Conservation (phyloP, 1,284 basidiomycete genomes). For the Ganoderma meredithae region DNA sequence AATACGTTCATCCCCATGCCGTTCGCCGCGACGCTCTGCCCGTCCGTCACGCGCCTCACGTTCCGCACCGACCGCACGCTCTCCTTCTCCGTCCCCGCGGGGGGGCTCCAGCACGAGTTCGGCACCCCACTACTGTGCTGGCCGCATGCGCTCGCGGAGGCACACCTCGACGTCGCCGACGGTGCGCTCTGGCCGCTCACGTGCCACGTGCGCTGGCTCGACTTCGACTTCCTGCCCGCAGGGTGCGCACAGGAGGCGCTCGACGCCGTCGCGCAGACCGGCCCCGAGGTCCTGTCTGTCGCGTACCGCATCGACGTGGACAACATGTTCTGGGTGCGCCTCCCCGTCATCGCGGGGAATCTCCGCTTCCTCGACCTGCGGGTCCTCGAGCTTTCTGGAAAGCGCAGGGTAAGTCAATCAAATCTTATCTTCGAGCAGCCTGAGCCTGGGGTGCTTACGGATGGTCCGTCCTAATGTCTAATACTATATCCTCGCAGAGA, state of each 20-base stretch:
- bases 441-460: no score
- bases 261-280: constrained; percentile 14
- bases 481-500: constrained; percentile 9
- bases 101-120: not conserved
- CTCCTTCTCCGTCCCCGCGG: constrained; percentile 5
- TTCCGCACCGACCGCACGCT: constrained; percentile 20
- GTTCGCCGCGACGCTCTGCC: constrained; percentile 17
- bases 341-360: constrained; percentile 17
- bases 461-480: no score
- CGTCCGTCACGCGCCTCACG: constrained; percentile 13
- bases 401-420: constrained; percentile 18
- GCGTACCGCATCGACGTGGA: constrained; percentile 22
- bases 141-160: constrained; percentile 18
- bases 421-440: no score
- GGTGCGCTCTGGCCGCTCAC: constrained; percentile 23
- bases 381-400: constrained; percentile 18
- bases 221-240: constrained; percentile 21
- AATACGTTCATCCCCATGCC: constrained; percentile 16
- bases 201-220: constrained; percentile 21
- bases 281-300: constrained; percentile 20
- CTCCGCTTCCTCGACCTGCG: constrained; percentile 24
- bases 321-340: constrained; percentile 22
- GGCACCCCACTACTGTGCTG: constrained; percentile 10
- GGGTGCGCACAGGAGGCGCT: constrained; percentile 19
- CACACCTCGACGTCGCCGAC: constrained; percentile 24